Base-by-base conservation (phyloP, 768 basidiomycete species). In the Cystobasidium ongulense region DNA sequence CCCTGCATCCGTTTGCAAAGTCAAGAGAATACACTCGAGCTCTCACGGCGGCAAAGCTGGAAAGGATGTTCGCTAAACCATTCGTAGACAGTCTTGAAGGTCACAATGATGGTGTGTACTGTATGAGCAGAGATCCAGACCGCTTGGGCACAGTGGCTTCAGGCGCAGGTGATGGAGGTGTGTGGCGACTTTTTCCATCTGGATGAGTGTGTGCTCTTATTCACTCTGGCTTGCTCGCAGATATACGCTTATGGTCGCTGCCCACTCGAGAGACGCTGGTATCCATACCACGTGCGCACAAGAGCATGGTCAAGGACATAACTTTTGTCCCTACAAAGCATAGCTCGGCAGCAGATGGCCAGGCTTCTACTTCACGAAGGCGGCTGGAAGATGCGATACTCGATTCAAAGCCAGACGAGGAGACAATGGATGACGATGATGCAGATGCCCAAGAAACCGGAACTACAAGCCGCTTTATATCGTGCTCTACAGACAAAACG, bases 11-110 rank as follows among this genome's bases (percentile, higher is more conserved):
- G 1, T 97, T 99, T 81, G 85, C 93, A 0, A 88, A 90, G 25
- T 90, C 92, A 3, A 84, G 96, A 64, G 96, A 99, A 83, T 90
- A 95, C 39, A 93, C 87, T 23, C 88, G 96, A 73, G 96, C 96
- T 1, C 80, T 97, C 57, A 95, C 93, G 76, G 96, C 96, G 1
- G 90, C 89, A 17, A 99, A 99, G 83, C 90, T 99, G 85, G 95
- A 97, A 64, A 85, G 91, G 73, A 91, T 99, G 83, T 97, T 98
- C 80, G 88, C 96, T n/a, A 97, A 96, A 78, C 96, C 96, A 0
- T 98, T 98, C 78, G 84, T 99, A 18, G 91, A 87, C 41, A 85
- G 87, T 65, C 80, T 99, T 62, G 94, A 96, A 74, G 96, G 96
- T 1, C 96, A 98, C 81, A 84, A 90, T 43, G 94, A 97, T 80